Evolutionary conservation across 2,329 filamentous ascomycete species (phyloP).

Genomic region (Fusarium buxicola): DNA sequence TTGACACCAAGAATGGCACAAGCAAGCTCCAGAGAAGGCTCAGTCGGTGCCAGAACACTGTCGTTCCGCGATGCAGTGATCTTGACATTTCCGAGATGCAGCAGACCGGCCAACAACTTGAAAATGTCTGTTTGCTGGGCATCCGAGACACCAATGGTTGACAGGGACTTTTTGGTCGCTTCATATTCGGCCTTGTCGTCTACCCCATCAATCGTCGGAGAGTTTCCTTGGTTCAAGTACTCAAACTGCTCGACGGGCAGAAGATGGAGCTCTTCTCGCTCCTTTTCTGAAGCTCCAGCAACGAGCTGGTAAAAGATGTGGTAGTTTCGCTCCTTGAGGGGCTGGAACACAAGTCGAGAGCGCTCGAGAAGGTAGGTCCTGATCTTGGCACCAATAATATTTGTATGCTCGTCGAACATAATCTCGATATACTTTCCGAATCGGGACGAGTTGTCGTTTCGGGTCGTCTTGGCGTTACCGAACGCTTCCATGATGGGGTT

Average conservation of each 20-base stretch:
- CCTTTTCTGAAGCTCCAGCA: conserved; percentile 86
- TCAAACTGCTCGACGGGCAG: conserved; percentile 90
- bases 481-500: conserved; percentile 99
- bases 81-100: conserved; percentile 97
- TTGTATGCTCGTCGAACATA: conserved; percentile 95
- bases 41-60: conserved; percentile 81
- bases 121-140: conserved; percentile 87
- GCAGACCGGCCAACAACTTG: conserved; percentile 85
- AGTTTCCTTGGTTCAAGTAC: conserved; percentile 95
- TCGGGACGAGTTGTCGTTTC: conserved; percentile 98
- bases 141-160: conserved; percentile 84
- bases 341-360: conserved; percentile 96
- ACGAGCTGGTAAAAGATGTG: conserved; percentile 99
- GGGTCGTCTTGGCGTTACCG: conserved; percentile 98
- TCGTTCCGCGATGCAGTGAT: conserved; percentile 92
- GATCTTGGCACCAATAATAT: conserved; percentile 98
- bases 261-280: conserved; percentile 83
- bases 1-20: conserved; percentile 90
- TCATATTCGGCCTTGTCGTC: conserved; percentile 96
- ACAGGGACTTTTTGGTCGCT: conserved; percentile 86
- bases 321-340: conserved; percentile 97
- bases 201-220: conserved; percentile 90
- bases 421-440: conserved; percentile 99
- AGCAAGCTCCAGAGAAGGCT: conserved; percentile 85
- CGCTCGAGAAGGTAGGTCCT: conserved; percentile 95